phyloP scores from a whole-genome alignment of 768 basidiomycete genomes.

The Mycena olivaceomarginata region DNA sequence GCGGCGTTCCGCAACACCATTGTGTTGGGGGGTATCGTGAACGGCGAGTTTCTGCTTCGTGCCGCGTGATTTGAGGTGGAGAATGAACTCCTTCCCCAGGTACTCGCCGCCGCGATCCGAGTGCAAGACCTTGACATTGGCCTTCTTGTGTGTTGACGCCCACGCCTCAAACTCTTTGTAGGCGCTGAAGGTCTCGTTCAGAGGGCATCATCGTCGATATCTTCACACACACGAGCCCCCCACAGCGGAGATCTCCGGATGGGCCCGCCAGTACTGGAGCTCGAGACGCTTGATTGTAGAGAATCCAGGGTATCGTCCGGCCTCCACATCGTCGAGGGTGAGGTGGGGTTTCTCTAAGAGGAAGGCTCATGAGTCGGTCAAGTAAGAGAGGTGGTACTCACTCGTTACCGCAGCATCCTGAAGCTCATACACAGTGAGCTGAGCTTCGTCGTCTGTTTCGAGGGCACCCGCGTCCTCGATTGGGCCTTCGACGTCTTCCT shows the following conservation, averaged over 20 bases:
- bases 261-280: neutral
- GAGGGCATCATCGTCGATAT: neutral
- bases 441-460: neutral
- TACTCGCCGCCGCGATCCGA: too few species aligned
- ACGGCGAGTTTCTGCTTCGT: too few species aligned
- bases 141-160: too few species aligned
- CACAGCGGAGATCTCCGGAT: conserved; percentile 26
- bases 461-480: neutral
- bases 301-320: conserved; percentile 23
- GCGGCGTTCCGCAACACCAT: too few species aligned
- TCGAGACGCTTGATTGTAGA: conserved; percentile 5
- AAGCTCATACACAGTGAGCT: conserved; percentile 2
- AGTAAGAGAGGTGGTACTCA: conserved; percentile 5
- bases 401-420: conserved; percentile 8
- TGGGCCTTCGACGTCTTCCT: neutral
- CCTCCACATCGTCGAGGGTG: conserved; percentile 5
- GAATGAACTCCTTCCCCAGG: too few species aligned
- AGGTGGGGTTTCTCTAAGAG: conserved; percentile 2
- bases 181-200: too few species aligned
- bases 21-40: too few species aligned
- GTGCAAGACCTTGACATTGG: too few species aligned
- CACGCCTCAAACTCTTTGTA: too few species aligned
- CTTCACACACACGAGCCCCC: conserved; percentile 6
- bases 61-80: too few species aligned
- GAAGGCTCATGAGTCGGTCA: conserved; percentile 10